A percentile compares a stretch with the other conserved stretches of the same genome.
These are phyloP conservation scores for Fraxinus angustifolia DNA, from an alignment of 305 asterid genomes.

Conservation along the genomic window DNA sequence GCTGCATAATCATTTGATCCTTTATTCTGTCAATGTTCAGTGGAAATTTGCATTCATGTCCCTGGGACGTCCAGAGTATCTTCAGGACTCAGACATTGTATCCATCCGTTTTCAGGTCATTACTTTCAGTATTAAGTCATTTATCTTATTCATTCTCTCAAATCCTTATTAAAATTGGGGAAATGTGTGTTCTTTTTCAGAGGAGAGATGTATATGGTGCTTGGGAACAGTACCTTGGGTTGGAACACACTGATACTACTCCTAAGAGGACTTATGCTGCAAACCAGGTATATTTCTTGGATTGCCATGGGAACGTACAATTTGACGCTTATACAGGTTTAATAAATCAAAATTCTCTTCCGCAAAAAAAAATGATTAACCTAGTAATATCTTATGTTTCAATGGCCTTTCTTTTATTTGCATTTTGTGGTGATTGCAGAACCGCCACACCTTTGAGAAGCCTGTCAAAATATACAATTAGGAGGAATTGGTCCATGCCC, in stretches of 20 bases:
- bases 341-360: background rate
- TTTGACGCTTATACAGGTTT: background rate
- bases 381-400: background rate
- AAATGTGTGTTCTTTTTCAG: constrained; percentile 9
- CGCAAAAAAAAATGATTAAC: background rate
- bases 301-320: background rate
- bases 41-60: constrained; percentile 38
- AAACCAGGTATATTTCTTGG: constrained; percentile 22
- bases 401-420: background rate
- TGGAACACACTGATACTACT: constrained; percentile 29
- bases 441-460: constrained; percentile 45
- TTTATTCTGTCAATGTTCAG: constrained; percentile 13
- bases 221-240: constrained; percentile 35
- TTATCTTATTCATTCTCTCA: background rate
- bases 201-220: constrained; percentile 32
- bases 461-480: constrained; percentile 43
- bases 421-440: constrained; percentile 29
- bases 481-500: background rate
- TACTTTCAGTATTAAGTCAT: background rate
- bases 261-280: constrained; percentile 28
- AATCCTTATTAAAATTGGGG: background rate
- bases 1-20: background rate
- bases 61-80: constrained; percentile 73
- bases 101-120: constrained; percentile 65
- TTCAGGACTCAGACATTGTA: constrained; percentile 61